Percentiles rank a stretch among this genome's conserved stretches.
Conservation (phyloP, 176 grass and related monocot genomes). For the Triticum aestivum region IWGSC_CS_RefSeq_v2.1 NC_057814.1:495477317-495477816, state of each 20-base stretch:
- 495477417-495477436: neutral
- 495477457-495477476: neutral
- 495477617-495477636: constrained; percentile 40
- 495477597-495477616: neutral
- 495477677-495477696: constrained; percentile 59
- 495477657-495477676: constrained; percentile 78
- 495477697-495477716: constrained; percentile 61
- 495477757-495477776: constrained; percentile 15
- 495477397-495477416: neutral
- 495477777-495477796: constrained; percentile 73
- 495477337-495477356: neutral
- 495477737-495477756: constrained; percentile 10
- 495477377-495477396: neutral
- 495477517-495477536: neutral
- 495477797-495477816: constrained; percentile 99
- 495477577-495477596: neutral
- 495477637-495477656: constrained; percentile 98
- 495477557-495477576: neutral
- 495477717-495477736: constrained; percentile 17
- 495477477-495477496: neutral
- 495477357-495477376: neutral
- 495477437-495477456: neutral
- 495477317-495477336: neutral
- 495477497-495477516: neutral
- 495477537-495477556: constrained; percentile 4